Conservation (phyloP, 352 stramenopile species). For the Phytophthora agathidicida region DNA sequence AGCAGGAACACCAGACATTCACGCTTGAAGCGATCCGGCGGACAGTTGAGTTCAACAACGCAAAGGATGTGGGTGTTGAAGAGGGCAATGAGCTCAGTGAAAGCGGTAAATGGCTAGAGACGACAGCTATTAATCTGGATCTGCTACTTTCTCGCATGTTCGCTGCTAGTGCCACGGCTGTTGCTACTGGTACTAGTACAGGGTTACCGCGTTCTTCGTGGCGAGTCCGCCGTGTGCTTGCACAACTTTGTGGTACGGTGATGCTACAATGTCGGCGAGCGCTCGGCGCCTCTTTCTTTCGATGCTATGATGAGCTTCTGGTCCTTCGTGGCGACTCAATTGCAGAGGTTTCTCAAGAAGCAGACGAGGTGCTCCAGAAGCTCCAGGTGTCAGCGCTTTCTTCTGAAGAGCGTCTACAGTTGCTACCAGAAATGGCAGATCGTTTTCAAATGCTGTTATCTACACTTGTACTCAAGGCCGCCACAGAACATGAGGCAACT, state of each 20-base stretch:
- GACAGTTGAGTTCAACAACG: constrained; percentile 10
- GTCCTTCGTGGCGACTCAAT: constrained; percentile 68
- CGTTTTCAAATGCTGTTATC: constrained; percentile 79
- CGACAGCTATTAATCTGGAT: constrained; percentile 68
- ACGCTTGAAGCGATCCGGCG: constrained; percentile 42
- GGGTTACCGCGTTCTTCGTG: constrained; percentile 55
- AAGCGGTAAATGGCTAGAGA: constrained; percentile 56
- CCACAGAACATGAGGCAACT: constrained; percentile 65
- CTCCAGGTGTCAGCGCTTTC: constrained; percentile 40
- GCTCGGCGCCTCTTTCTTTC: constrained; percentile 70
- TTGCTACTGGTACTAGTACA: constrained; percentile 29
- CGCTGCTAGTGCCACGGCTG: constrained; percentile 27
- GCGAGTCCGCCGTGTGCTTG: constrained; percentile 64
- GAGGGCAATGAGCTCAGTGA: constrained; percentile 7
- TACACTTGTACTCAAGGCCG: constrained; percentile 64
- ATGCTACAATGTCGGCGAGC: constrained; percentile 55
- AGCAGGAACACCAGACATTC: constrained; percentile 24
- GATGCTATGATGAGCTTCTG: constrained; percentile 81
- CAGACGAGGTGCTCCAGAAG: constrained; percentile 32
- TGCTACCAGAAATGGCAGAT: constrained; percentile 65
- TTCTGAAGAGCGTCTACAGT: constrained; percentile 54
- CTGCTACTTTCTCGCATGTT: constrained; percentile 70
- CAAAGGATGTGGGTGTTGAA: neutral
- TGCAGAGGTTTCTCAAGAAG: constrained; percentile 28
- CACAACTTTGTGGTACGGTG: constrained; percentile 64